These are phyloP conservation scores for Globisporangium nagaii DNA, from an alignment of 352 stramenopile species.

Conservation along the genomic window DNA sequence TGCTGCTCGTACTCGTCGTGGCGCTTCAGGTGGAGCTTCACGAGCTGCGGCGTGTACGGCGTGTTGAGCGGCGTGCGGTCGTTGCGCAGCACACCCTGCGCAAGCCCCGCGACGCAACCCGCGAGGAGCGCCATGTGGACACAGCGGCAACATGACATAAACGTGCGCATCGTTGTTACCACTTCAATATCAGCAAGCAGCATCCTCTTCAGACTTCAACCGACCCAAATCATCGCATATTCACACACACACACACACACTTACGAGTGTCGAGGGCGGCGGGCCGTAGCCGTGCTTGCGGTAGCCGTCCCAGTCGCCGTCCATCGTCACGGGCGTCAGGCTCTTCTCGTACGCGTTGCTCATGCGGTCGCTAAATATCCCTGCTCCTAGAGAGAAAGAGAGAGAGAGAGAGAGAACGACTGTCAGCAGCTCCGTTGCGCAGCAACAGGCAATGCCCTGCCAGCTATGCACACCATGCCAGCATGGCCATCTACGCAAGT, in stretches of 20 bases:
- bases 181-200: constrained; percentile 1
- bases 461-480: background rate
- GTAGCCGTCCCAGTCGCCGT: constrained; percentile 52
- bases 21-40: constrained; percentile 67
- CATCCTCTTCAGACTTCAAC: constrained; percentile 6
- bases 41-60: constrained; percentile 79
- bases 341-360: constrained; percentile 17
- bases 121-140: background rate
- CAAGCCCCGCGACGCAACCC: background rate
- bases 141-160: background rate
- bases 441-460: no score
- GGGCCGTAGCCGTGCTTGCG: constrained; percentile 43
- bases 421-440: no score
- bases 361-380: constrained; percentile 3
- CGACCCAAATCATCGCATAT: background rate
- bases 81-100: constrained; percentile 55
- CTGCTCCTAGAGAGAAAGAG: background rate
- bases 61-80: constrained; percentile 78
- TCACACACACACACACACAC: background rate
- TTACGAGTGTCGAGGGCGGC: constrained; percentile 27
- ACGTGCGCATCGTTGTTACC: background rate
- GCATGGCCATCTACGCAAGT: no score
- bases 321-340: constrained; percentile 15
- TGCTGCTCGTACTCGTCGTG: constrained; percentile 53
- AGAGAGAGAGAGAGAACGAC: background rate